These are phyloP conservation scores for Wickerhamiella azymoides DNA, from an alignment of 805 yeast species.

Conservation along the genomic window DNA sequence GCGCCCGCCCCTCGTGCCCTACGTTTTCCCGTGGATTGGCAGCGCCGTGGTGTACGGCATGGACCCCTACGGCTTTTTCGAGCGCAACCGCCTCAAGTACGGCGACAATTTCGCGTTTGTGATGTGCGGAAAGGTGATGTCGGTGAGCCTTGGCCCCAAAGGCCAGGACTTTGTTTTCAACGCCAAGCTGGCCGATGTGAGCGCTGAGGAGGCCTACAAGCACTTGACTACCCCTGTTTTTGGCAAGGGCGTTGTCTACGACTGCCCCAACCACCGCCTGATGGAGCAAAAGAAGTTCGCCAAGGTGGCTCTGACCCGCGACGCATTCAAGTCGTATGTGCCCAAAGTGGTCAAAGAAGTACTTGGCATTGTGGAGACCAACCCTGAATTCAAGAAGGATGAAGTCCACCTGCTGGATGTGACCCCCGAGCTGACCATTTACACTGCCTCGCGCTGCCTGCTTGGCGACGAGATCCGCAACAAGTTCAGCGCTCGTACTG, in stretches of 20 bases:
- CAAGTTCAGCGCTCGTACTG: constrained; percentile 69
- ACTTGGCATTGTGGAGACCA: constrained; percentile 40
- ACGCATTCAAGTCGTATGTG: constrained; percentile 70
- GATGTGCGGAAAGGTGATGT: constrained; percentile 80
- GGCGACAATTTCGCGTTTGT: constrained; percentile 92
- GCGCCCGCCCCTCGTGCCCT: constrained; percentile 78
- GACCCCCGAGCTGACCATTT: constrained; percentile 91
- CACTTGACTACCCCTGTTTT: constrained; percentile 99
- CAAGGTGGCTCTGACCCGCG: constrained; percentile 74
- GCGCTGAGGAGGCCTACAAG: constrained; percentile 91
- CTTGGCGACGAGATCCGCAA: constrained; percentile 85
- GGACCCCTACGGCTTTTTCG: constrained; percentile 87
- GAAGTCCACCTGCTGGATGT: constrained; percentile 37
- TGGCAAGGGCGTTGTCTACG: constrained; percentile 95
- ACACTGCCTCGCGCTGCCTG: constrained; percentile 86
- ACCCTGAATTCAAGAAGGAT: constrained; percentile 24
- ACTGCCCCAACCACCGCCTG: constrained; percentile 81
- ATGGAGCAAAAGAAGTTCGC: constrained; percentile 99
- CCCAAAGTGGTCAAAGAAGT: constrained; percentile 79
- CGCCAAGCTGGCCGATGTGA: constrained; percentile 75
- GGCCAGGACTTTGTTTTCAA: constrained; percentile 95
- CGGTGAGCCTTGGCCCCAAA: constrained; percentile 91
- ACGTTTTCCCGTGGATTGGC: constrained; percentile 94
- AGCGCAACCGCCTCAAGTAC: constrained; percentile 57
- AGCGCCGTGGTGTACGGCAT: constrained; percentile 80